Base-by-base conservation (phyloP, 2,329 filamentous ascomycete genomes). In the Aureobasidium musti region DNA sequence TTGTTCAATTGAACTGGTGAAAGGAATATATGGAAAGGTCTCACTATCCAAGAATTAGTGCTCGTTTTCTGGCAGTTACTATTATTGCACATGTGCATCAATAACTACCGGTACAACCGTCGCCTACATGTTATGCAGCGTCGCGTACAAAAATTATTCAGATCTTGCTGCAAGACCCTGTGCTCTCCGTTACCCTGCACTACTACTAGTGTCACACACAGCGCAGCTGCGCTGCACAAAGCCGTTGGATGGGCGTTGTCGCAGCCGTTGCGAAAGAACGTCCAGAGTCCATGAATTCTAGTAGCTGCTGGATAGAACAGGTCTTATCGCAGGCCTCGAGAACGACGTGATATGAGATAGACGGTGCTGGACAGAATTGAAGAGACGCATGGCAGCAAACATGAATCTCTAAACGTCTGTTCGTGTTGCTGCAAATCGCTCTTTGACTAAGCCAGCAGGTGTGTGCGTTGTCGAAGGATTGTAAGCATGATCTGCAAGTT, bases 281-380 rank as follows among this genome's bases (percentile, higher is more conserved):
- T 26, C 30, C 14, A 49, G 28, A 19, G 14, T n/a, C 53, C 23
- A 41, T 13, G 28, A 13, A n/a, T 45, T 7, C 30, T n/a, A 49
- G 28, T 43, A 45, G 45, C 39, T 28, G 57, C 41, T 63, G 33
- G 21, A 14, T 5, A 23, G 23, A 13, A 39, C 21, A 35, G 50
- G 30, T 54, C 45, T 50, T 41, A 52, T 50, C 45, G 30, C 30
- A 21, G 28, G 5, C 21, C 23, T 37, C 19, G 26, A 17, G 43
- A 61, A 61, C 57, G 35, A 61, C 57, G 37, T 43, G 57, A 61
- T 61, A 35, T 35, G 35, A 43, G 54, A 59, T 59, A 43, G 39
- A 14, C 17, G 54, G 54, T 59, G 54, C 37, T 26, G 33, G 23
- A n/a, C 39, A 45, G 7, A 39, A 45, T 39, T 10, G 26, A 30